Evolutionary conservation across 2,329 filamentous ascomycete species (phyloP), one percentile per base, ranked within the genome.

Genomic region (Fusarium zealandicum): DNA sequence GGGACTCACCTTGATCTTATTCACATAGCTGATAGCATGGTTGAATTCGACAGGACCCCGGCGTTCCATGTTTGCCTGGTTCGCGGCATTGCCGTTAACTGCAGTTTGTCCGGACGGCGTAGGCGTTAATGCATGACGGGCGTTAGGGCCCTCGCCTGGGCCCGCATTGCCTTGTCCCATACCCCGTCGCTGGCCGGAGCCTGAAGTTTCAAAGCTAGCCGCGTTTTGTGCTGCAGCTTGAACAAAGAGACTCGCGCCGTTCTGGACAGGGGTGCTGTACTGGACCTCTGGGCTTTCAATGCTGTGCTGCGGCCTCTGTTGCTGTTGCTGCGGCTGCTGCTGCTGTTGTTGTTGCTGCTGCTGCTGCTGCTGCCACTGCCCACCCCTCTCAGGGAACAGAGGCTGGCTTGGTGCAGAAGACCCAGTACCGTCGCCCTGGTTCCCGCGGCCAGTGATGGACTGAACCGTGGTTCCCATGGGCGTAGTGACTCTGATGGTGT

Each of bases 1-100:
- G 46, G 40, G 27, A 66, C 83, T 73, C 77, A 95, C 93, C 88
- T 99, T 99, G 69, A 99, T 99, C 78, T 99, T 99, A 72, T 99
- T 99, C 48, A 99, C 95, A 69, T 99, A 99, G 73, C 93, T 98
- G 61, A 99, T 99, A 1, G 95, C 95, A 76, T 99, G 95, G 72
- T 99, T 99, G 75, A 99, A 99, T 71, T 99, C 95, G 14, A 99
- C 95, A 1, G 95, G 95, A 0, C 93, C 93, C 50, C 93, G 86
- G 70, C 95, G 96, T 73, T 96, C 93, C 71, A 90, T 76, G 75
- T 82, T 76, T 73, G 83, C 76, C 75, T 88, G 75, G 75, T 84
- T 77, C 64, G 79, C 76, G 17, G 80, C 82, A 56, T 81, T 80
- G 37, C 85, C 86, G 66, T 88, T 90, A 51, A 88, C 71, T 27